phyloP scores from a whole-genome alignment of 257 asterid genomes.

The Henckelia pumila region DNA sequence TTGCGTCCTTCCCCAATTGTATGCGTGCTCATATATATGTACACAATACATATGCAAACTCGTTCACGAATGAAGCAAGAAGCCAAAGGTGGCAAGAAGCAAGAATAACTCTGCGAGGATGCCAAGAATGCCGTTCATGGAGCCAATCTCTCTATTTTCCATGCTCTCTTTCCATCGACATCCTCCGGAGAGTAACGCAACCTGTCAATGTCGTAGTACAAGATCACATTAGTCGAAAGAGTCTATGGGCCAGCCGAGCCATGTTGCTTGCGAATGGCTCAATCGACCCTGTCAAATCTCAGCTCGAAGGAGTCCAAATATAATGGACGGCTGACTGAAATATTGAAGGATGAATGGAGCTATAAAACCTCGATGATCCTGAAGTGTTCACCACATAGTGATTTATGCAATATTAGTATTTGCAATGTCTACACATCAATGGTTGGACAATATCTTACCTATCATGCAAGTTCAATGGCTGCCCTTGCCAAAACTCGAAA shows the following conservation, averaged over 20 bases:
- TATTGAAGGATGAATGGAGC: not conserved
- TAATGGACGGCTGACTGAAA: not conserved
- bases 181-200: conserved; percentile 40
- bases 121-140: conserved; percentile 43
- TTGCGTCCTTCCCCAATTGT: no score
- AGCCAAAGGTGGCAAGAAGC: no score
- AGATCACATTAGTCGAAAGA: not conserved
- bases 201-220: conserved; percentile 33
- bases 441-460: conserved; percentile 34
- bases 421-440: no score
- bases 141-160: conserved; percentile 60
- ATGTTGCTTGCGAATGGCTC: no score
- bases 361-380: not conserved
- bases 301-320: no score
- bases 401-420: no score
- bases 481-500: conserved; percentile 93
- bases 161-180: conserved; percentile 39
- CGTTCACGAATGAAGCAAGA: no score
- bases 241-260: not conserved
- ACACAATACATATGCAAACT: no score
- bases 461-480: conserved; percentile 66
- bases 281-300: no score
- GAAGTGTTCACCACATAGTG: not conserved
- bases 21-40: no score
- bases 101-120: conserved; percentile 32